Percentiles rank a stretch among this genome's conserved stretches.
These are phyloP conservation scores for Phytophthora sp. DNA, from an alignment of 352 stramenopile species.

Conservation along the genomic window DNA sequence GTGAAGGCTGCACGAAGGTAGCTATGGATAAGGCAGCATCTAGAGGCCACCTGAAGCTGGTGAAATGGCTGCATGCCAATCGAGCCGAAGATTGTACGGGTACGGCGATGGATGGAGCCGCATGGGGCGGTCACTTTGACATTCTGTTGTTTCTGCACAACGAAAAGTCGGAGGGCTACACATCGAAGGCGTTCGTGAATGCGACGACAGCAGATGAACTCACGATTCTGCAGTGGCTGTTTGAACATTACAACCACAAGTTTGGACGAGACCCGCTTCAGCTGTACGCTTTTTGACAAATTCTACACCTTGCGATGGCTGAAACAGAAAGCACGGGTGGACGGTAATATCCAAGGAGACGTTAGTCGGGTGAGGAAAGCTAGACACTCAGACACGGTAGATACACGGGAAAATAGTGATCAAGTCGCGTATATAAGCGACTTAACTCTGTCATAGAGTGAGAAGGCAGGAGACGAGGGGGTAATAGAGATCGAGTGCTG, in stretches of 20 bases:
- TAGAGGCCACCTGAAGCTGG: slow-evolving; percentile 22
- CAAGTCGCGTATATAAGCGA: slow-evolving; percentile 28
- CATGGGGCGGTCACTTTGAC: slow-evolving; percentile 38
- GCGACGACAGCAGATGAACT: slow-evolving; percentile 41
- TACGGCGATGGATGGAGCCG: slow-evolving; percentile 37
- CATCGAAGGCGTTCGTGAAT: slow-evolving; percentile 42
- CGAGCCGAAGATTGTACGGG: slow-evolving; percentile 32
- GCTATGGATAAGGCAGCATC: slow-evolving; percentile 41
- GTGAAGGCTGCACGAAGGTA: slow-evolving; percentile 34
- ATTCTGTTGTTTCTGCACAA: slow-evolving; percentile 43
- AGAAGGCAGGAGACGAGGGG: no score
- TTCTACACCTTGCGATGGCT: slow-evolving; percentile 47
- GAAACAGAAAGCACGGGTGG: slow-evolving; percentile 27
- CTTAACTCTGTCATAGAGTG: no score
- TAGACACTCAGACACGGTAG: slow-evolving; percentile 12
- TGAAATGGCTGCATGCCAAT: slow-evolving; percentile 39
- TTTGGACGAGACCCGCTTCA: slow-evolving; percentile 42
- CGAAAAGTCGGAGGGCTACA: slow-evolving; percentile 24
- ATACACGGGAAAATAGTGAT: slow-evolving; percentile 3
- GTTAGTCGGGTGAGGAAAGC: neutral
- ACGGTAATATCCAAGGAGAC: slow-evolving; percentile 2
- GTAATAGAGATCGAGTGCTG: no score
- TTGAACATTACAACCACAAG: slow-evolving; percentile 32
- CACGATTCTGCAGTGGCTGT: slow-evolving; percentile 47
- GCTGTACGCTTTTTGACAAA: slow-evolving; percentile 44